A percentile compares a stretch with the other conserved stretches of the same genome.
These are phyloP conservation scores for Echinochloa phyllopogon DNA, from an alignment of 176 grass and related monocot species.

Conservation along the genomic window DNA sequence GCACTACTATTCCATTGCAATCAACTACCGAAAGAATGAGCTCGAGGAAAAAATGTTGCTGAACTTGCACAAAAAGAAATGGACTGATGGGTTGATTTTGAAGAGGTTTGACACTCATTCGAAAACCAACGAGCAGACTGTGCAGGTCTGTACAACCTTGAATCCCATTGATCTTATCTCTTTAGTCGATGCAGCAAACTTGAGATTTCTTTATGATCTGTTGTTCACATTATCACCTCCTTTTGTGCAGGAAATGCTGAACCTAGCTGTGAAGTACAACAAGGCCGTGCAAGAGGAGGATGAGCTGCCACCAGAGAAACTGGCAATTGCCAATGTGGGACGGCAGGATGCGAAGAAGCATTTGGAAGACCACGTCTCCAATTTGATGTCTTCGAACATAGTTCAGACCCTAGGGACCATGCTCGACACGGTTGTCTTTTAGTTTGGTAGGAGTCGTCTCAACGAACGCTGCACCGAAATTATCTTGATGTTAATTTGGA, in stretches of 20 bases:
- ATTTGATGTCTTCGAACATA: slow-evolving; percentile 99
- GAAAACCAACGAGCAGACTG: slow-evolving; percentile 92
- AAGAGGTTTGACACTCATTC: slow-evolving; percentile 79
- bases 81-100: slow-evolving; percentile 93
- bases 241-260: slow-evolving; percentile 83
- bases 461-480: background rate
- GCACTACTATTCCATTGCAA: slow-evolving; percentile 98
- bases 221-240: background rate
- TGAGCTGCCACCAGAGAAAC: slow-evolving; percentile 91
- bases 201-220: background rate
- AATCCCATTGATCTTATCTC: background rate
- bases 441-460: slow-evolving; percentile 9
- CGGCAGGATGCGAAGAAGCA: slow-evolving; percentile 98
- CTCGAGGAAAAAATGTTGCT: slow-evolving; percentile 96
- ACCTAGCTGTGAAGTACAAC: slow-evolving; percentile 95
- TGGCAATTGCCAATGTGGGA: slow-evolving; percentile 94
- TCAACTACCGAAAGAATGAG: slow-evolving; percentile 98
- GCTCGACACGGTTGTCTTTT: slow-evolving; percentile 97
- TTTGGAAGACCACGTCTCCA: slow-evolving; percentile 95
- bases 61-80: slow-evolving; percentile 99
- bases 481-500: background rate
- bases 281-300: slow-evolving; percentile 99
- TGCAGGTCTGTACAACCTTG: slow-evolving; percentile 59
- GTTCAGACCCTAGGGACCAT: slow-evolving; percentile 94
- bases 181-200: slow-evolving; percentile 10